These are phyloP conservation scores for Trichopus zeylanicus DNA, from an alignment of 116 monocot genomes.

Conservation along the genomic window DNA sequence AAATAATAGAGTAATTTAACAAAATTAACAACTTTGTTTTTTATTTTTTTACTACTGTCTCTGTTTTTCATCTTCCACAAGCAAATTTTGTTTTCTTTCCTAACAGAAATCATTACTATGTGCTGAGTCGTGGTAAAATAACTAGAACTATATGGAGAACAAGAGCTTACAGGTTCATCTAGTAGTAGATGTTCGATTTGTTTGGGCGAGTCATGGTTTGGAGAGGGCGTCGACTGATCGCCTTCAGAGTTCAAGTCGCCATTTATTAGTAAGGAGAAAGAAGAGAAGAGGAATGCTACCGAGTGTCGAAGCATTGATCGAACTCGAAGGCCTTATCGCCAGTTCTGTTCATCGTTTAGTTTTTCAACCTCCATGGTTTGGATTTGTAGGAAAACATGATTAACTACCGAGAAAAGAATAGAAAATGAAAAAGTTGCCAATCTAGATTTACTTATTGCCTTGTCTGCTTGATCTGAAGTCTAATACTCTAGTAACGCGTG, in stretches of 20 bases:
- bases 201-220: conserved; percentile 1
- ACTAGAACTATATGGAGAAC: neutral
- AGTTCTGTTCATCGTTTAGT: conserved; percentile 79
- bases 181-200: conserved; percentile 6
- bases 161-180: neutral
- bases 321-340: conserved; percentile 75
- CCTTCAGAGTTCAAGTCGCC: conserved; percentile 47
- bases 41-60: too few species aligned
- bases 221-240: conserved; percentile 40
- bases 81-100: too few species aligned
- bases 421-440: neutral
- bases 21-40: too few species aligned
- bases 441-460: conserved; percentile 36
- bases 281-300: conserved; percentile 21
- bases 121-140: neutral
- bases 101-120: too few species aligned
- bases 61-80: too few species aligned
- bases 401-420: neutral
- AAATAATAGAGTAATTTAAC: too few species aligned
- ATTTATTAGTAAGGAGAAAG: neutral
- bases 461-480: conserved; percentile 62
- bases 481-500: conserved; percentile 84
- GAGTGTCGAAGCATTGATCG: conserved; percentile 51
- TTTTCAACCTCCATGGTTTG: conserved; percentile 47
- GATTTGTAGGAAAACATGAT: neutral